Percentiles rank a stretch among this genome's conserved stretches.
Conservation (phyloP, 1,284 basidiomycete species). For the Polyporus tsugae region DNA sequence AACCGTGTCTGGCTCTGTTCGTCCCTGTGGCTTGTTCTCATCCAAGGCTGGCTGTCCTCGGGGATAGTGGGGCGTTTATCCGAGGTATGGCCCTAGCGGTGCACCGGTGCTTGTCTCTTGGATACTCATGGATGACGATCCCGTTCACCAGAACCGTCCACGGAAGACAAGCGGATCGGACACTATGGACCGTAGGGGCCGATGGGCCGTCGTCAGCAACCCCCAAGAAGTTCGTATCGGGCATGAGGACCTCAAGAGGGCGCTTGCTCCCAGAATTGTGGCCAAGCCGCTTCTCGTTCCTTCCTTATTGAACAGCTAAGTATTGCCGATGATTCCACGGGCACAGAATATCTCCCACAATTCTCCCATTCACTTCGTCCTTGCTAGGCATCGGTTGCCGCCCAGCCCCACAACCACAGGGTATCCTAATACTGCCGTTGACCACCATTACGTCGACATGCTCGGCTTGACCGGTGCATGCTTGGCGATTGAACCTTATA, state of each 20-base stretch:
- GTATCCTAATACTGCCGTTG: conserved; percentile 9
- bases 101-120: conserved; percentile 8
- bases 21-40: conserved; percentile 17
- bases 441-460: background rate
- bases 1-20: conserved; percentile 1
- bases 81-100: conserved; percentile 25
- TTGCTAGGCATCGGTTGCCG: conserved; percentile 16
- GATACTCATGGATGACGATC: conserved; percentile 16
- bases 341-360: conserved; percentile 17
- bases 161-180: conserved; percentile 23
- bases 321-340: conserved; percentile 32
- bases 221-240: conserved; percentile 13
- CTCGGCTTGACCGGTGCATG: conserved; percentile 7
- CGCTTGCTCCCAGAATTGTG: conserved; percentile 4
- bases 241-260: background rate
- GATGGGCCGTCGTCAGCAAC: conserved; percentile 17
- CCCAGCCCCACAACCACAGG: background rate
- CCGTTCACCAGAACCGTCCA: conserved; percentile 12
- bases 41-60: conserved; percentile 5
- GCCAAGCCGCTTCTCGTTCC: conserved; percentile 21
- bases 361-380: conserved; percentile 19
- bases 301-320: conserved; percentile 25
- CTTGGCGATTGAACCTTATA: conserved; percentile 6
- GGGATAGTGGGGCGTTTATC: conserved; percentile 16
- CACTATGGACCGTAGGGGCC: conserved; percentile 23